These are phyloP conservation scores for Geotrichum ghanense DNA, from an alignment of 805 yeast species.

Conservation along the genomic window DNA sequence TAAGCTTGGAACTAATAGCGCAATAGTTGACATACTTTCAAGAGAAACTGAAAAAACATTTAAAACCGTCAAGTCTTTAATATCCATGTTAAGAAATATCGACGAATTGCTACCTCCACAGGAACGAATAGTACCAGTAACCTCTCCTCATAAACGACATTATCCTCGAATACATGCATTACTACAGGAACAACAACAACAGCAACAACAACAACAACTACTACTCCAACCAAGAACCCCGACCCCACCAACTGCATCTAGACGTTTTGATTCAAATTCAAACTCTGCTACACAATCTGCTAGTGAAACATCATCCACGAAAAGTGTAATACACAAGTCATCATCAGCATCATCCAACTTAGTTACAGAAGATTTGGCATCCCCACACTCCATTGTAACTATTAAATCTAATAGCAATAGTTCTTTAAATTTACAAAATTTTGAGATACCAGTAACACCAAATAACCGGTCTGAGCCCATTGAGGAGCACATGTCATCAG, in stretches of 20 bases:
- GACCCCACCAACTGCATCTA: background rate
- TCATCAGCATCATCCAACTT: background rate
- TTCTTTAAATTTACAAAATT: too few relatives aligned
- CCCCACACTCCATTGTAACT: too few relatives aligned
- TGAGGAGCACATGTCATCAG: background rate
- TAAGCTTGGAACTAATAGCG: too few relatives aligned
- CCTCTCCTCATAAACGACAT: constrained; percentile 32
- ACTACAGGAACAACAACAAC: constrained; percentile 6
- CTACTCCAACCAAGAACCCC: constrained; percentile 8
- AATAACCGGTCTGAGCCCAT: too few relatives aligned
- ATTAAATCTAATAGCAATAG: too few relatives aligned
- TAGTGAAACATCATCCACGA: background rate
- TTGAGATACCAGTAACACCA: too few relatives aligned
- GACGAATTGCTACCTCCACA: constrained; percentile 29
- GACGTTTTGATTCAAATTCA: constrained; percentile 15
- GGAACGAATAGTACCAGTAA: constrained; percentile 27
- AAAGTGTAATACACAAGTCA: background rate
- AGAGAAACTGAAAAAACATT: constrained; percentile 8
- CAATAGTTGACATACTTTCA: constrained; percentile 6
- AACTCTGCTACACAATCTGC: background rate
- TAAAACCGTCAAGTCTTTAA: constrained; percentile 7
- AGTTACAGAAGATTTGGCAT: too few relatives aligned
- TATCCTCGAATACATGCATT: constrained; percentile 31
- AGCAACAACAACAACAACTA: constrained; percentile 12
- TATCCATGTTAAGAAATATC: constrained; percentile 14